phyloP scores from a whole-genome alignment of 345 rosid genomes.

The Carallia brachiata region DNA sequence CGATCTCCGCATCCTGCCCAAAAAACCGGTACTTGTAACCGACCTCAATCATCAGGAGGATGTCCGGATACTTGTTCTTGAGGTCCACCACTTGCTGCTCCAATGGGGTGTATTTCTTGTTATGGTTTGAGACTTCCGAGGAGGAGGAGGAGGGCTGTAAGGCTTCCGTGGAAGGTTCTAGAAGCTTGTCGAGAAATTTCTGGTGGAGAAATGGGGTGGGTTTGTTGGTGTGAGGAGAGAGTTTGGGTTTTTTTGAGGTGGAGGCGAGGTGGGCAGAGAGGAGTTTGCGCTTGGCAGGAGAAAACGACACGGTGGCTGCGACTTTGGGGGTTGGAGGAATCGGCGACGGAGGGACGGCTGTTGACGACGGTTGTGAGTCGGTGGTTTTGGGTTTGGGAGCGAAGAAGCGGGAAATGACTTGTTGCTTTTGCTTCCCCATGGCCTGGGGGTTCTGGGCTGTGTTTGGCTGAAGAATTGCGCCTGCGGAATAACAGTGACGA shows the following conservation, averaged over 20 bases:
- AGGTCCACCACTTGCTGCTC: slow-evolving; percentile 81
- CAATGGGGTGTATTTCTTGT: slow-evolving; percentile 67
- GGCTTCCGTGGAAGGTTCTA: slow-evolving; percentile 27
- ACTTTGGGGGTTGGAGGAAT: slow-evolving; percentile 49
- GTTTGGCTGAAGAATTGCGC: not conserved
- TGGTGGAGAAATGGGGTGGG: slow-evolving; percentile 46
- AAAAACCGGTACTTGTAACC: slow-evolving; percentile 90
- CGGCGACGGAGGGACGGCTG: slow-evolving; percentile 9
- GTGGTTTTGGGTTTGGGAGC: slow-evolving; percentile 63
- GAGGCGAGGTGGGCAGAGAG: slow-evolving; percentile 49
- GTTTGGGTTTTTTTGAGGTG: slow-evolving; percentile 49
- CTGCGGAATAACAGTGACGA: too few species aligned
- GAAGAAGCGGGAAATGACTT: slow-evolving; percentile 81
- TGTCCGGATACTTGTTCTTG: slow-evolving; percentile 62
- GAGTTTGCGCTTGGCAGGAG: slow-evolving; percentile 68
- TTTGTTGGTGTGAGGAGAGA: slow-evolving; percentile 51
- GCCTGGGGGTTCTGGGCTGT: too few species aligned
- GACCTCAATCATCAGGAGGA: slow-evolving; percentile 86
- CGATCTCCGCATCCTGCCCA: slow-evolving; percentile 84
- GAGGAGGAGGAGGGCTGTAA: slow-evolving; percentile 2
- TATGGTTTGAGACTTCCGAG: slow-evolving; percentile 12
- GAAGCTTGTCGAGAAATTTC: slow-evolving; percentile 45
- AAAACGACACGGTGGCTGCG: slow-evolving; percentile 65
- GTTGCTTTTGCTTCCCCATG: slow-evolving; percentile 86
- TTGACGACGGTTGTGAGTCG: slow-evolving; percentile 23